Evolutionary conservation across 2,329 filamentous ascomycete genomes (phyloP).

Genomic region (Beauveria sp.): DNA sequence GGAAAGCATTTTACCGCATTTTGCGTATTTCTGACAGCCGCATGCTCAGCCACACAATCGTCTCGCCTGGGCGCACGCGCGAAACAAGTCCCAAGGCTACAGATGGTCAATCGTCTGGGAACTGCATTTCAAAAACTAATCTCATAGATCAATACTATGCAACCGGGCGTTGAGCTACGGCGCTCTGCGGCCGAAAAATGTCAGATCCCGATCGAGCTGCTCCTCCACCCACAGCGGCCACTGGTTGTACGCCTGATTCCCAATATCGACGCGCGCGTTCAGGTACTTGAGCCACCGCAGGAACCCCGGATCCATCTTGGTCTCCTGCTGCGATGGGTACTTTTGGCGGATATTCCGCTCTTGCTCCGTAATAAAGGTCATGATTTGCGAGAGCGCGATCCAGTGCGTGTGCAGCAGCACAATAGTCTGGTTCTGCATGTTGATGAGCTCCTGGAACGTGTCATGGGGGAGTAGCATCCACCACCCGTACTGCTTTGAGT

Average conservation of each 20-base stretch:
- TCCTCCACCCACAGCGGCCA: conserved; percentile 49
- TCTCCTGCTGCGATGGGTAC: conserved; percentile 17
- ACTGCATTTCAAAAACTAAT: background rate
- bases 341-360: conserved; percentile 29
- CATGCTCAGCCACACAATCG: background rate
- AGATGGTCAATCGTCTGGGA: too few relatives aligned
- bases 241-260: conserved; percentile 38
- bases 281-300: conserved; percentile 43
- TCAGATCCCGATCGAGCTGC: conserved; percentile 37
- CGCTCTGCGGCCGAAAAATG: conserved; percentile 32
- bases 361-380: conserved; percentile 38
- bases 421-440: conserved; percentile 37
- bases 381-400: conserved; percentile 47
- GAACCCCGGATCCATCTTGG: conserved; percentile 34
- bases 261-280: conserved; percentile 38
- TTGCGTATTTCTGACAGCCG: background rate
- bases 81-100: background rate
- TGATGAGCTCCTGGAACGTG: conserved; percentile 42
- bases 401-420: conserved; percentile 45
- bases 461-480: conserved; percentile 50
- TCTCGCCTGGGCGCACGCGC: background rate
- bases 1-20: background rate
- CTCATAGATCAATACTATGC: background rate
- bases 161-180: background rate
- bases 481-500: conserved; percentile 45